phyloP scores from a whole-genome alignment of 805 yeast species.

The Zygoascus biomembranicola region DNA sequence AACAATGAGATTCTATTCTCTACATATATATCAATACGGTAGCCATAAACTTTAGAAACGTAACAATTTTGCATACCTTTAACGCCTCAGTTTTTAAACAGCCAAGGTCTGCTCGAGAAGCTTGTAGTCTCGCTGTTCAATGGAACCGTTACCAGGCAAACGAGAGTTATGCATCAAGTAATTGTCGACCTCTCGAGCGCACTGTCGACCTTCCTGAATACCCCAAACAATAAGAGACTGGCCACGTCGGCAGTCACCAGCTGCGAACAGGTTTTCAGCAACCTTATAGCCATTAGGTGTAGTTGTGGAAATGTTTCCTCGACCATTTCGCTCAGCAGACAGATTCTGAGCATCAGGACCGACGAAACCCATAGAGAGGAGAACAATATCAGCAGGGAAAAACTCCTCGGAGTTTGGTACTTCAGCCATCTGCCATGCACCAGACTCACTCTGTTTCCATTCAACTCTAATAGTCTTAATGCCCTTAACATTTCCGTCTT shows the following conservation, averaged over 20 bases:
- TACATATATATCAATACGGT: not conserved
- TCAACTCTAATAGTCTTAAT: slow-evolving; percentile 95
- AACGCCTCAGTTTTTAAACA: not conserved
- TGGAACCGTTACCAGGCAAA: slow-evolving; percentile 91
- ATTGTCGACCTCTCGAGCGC: slow-evolving; percentile 88
- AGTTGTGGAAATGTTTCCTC: slow-evolving; percentile 69
- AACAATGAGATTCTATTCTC: not conserved
- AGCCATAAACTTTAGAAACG: not conserved
- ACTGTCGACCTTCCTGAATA: slow-evolving; percentile 97
- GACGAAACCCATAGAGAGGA: slow-evolving; percentile 93
- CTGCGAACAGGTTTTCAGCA: slow-evolving; percentile 72
- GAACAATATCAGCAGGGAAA: slow-evolving; percentile 90
- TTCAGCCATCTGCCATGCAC: slow-evolving; percentile 99
- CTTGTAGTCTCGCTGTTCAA: slow-evolving; percentile 53
- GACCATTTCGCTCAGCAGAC: slow-evolving; percentile 54
- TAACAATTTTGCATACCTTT: not conserved
- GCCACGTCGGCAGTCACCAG: slow-evolving; percentile 99
- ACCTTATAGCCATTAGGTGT: slow-evolving; percentile 64
- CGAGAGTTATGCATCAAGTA: slow-evolving; percentile 69
- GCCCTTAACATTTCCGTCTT: slow-evolving; percentile 88
- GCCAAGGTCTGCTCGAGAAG: not conserved
- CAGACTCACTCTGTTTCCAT: slow-evolving; percentile 91
- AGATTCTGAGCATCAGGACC: slow-evolving; percentile 88
- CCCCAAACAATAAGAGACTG: slow-evolving; percentile 99
- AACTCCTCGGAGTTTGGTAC: slow-evolving; percentile 90